A percentile compares a stretch with the other conserved stretches of the same genome.
Evolutionary conservation across 805 yeast species (phyloP).

Genomic region (fission yeast (Schizosaccharomyces pombe)): ASM294v3 CU329670.1:2713001-2713500

Average conservation of each 20-base stretch:
- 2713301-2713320: background rate
- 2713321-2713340: background rate
- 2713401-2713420: background rate
- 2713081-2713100: background rate
- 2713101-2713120: background rate
- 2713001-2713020: background rate
- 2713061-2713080: too few species aligned
- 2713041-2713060: background rate
- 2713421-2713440: background rate
- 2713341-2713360: background rate
- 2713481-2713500: conserved; percentile 3
- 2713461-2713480: conserved; percentile 7
- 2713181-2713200: background rate
- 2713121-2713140: conserved; percentile 2
- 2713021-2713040: background rate
- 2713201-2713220: background rate
- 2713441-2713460: background rate
- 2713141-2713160: conserved; percentile 1
- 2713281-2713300: background rate
- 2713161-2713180: conserved; percentile 2
- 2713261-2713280: background rate
- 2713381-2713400: background rate
- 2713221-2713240: background rate
- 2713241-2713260: background rate
- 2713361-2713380: conserved; percentile 1